These are phyloP conservation scores for Agaricus subrufescens DNA, from an alignment of 768 basidiomycete genomes.

Conservation along the genomic window DNA sequence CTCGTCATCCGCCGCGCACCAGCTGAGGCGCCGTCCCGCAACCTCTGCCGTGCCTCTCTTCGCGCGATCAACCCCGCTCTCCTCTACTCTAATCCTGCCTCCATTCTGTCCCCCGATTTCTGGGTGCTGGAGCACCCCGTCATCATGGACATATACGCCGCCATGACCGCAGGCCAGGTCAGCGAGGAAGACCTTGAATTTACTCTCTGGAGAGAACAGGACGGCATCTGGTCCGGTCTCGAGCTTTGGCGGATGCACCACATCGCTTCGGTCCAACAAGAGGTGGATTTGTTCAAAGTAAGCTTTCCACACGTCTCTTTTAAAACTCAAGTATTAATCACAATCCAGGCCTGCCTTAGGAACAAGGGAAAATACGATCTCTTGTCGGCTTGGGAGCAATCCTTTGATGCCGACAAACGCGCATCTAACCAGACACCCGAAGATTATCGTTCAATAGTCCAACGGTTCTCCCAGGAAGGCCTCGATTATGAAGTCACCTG, in stretches of 20 bases:
- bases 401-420: conserved; percentile 7
- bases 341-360: conserved; percentile 19
- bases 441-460: conserved; percentile 21
- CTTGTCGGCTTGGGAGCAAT: conserved; percentile 21
- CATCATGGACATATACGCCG: conserved; percentile 22
- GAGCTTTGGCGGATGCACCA: conserved; percentile 27
- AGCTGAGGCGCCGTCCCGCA: conserved; percentile 12
- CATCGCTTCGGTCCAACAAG: conserved; percentile 23
- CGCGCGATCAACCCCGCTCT: conserved; percentile 23
- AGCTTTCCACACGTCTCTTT: neutral
- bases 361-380: conserved; percentile 21
- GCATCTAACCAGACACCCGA: conserved; percentile 13
- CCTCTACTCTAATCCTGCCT: conserved; percentile 22
- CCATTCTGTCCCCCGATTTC: conserved; percentile 25
- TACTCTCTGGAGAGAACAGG: conserved; percentile 22
- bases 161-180: conserved; percentile 20
- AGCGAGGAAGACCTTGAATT: conserved; percentile 25
- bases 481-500: conserved; percentile 26
- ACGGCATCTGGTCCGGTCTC: conserved; percentile 22
- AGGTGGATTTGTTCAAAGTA: conserved; percentile 24
- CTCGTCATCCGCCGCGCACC: conserved; percentile 25
- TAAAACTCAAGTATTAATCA: neutral
- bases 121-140: conserved; percentile 26
- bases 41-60: conserved; percentile 20
- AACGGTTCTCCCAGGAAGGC: conserved; percentile 22